Evolutionary conservation across 805 yeast genomes (phyloP).

Genomic region (Metschnikowia orientalis): DNA sequence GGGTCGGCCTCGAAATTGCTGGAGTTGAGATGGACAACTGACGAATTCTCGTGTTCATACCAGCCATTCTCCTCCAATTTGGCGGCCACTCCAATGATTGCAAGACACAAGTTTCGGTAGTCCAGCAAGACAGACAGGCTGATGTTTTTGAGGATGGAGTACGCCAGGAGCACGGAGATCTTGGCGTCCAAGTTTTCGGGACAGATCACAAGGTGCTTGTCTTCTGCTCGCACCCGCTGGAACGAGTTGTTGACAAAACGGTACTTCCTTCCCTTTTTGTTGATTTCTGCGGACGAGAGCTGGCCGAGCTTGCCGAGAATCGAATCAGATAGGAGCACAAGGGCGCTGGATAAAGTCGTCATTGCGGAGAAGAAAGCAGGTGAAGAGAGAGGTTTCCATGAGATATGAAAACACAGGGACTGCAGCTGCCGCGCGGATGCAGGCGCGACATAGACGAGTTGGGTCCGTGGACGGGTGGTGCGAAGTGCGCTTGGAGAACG

Average conservation of each 20-base stretch:
- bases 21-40: slow-evolving; percentile 34
- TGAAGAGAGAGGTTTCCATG: too few relatives aligned
- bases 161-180: slow-evolving; percentile 40
- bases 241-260: slow-evolving; percentile 45
- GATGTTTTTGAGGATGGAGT: slow-evolving; percentile 35
- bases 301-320: slow-evolving; percentile 33
- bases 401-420: too few relatives aligned
- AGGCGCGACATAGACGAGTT: too few relatives aligned
- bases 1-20: slow-evolving; percentile 22
- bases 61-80: slow-evolving; percentile 46
- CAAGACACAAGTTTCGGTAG: slow-evolving; percentile 41
- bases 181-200: slow-evolving; percentile 28
- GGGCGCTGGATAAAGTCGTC: slow-evolving; percentile 27
- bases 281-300: slow-evolving; percentile 32
- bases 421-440: too few relatives aligned
- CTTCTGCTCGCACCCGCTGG: slow-evolving; percentile 45
- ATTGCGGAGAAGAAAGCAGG: background rate
- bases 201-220: slow-evolving; percentile 43
- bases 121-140: slow-evolving; percentile 27
- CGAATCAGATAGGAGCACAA: slow-evolving; percentile 31
- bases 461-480: too few relatives aligned
- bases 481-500: too few relatives aligned
- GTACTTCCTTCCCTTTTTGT: slow-evolving; percentile 46
- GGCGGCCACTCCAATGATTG: slow-evolving; percentile 47
- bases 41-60: slow-evolving; percentile 45